A percentile compares a stretch with the other conserved stretches of the same genome.
These are phyloP conservation scores for Xylariaceae sp. DNA, from an alignment of 2,329 filamentous ascomycete species.

Conservation along the genomic window DNA sequence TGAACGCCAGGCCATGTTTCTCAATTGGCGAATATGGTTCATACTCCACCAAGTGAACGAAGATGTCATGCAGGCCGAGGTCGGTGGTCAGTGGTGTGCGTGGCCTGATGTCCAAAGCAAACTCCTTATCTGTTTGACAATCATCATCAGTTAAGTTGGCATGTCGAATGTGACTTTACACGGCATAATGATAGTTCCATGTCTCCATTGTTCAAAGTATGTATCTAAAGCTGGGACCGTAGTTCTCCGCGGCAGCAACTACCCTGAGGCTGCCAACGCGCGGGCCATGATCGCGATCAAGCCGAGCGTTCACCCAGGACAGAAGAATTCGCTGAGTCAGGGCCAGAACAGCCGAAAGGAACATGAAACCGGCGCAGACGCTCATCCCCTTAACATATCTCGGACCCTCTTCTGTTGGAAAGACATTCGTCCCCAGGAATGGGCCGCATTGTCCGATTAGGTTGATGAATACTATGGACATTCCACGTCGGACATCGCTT, in stretches of 20 bases:
- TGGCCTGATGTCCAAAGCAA: no score
- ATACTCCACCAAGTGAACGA: no score
- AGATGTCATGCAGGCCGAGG: no score
- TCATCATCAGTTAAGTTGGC: no score
- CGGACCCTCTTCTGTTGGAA: constrained; percentile 13
- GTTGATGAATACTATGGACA: constrained; percentile 24
- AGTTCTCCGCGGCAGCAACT: constrained; percentile 15
- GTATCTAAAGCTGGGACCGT: constrained; percentile 20
- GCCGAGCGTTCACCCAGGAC: constrained; percentile 18
- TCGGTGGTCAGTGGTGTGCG: no score
- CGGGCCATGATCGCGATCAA: constrained; percentile 18
- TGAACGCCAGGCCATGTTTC: no score
- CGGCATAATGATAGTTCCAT: no score
- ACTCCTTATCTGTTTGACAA: no score
- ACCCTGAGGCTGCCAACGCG: not conserved
- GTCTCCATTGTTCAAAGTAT: no score
- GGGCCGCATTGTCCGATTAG: constrained; percentile 23
- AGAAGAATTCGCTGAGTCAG: constrained; percentile 15
- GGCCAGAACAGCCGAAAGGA: constrained; percentile 20
- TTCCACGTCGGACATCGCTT: constrained; percentile 20
- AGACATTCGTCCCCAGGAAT: constrained; percentile 22
- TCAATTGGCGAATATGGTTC: no score
- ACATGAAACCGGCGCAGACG: constrained; percentile 25
- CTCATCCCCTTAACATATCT: constrained; percentile 21
- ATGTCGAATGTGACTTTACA: no score